Evolutionary conservation across 2,329 filamentous ascomycete genomes (phyloP).

Genomic region (Elsinoe perseae): DNA sequence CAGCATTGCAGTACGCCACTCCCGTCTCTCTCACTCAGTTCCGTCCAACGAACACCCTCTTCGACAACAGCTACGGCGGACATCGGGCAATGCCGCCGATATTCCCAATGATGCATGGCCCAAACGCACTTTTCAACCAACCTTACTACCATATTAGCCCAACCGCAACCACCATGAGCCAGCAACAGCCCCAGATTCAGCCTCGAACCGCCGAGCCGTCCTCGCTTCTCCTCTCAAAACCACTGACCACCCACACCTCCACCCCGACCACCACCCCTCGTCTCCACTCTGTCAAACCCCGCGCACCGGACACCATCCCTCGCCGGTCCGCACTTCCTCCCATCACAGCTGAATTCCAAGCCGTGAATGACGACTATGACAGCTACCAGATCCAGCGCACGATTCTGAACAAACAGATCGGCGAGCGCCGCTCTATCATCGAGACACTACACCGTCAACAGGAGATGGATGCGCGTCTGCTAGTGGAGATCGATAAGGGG

Average conservation of each 20-base stretch:
- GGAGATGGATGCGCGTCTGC: background rate
- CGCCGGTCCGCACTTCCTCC: background rate
- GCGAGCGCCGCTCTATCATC: background rate
- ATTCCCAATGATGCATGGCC: background rate
- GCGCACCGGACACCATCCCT: background rate
- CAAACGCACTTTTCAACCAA: background rate
- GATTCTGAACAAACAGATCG: background rate
- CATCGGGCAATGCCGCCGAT: background rate
- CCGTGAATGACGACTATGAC: background rate
- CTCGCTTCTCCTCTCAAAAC: background rate
- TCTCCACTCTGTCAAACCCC: background rate
- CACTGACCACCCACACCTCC: background rate
- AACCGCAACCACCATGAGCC: background rate
- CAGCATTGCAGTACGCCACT: background rate
- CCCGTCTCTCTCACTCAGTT: background rate
- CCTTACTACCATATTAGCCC: background rate
- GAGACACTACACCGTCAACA: background rate
- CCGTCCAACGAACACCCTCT: background rate
- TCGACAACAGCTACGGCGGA: background rate
- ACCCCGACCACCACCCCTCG: background rate
- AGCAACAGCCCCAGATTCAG: background rate
- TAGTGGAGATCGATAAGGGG: background rate
- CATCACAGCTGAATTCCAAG: background rate
- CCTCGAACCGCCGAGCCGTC: too few relatives aligned
- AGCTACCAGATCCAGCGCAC: background rate